Base-by-base conservation (phyloP, 805 yeast genomes). In the Candida maesae region DNA sequence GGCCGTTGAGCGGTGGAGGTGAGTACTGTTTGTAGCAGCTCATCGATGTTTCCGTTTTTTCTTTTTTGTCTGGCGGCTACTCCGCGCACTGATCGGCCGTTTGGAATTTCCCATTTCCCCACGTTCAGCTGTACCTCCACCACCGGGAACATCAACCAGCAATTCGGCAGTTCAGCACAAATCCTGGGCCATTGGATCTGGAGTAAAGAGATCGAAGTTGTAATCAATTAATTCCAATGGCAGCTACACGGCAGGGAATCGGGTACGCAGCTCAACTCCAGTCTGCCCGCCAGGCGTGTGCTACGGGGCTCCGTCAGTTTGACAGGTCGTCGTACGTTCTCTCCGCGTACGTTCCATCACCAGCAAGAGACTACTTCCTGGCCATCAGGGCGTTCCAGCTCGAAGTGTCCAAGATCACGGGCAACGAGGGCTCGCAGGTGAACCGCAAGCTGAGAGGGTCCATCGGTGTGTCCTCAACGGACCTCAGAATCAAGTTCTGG, bases 401-500 rank as follows among this genome's bases (percentile, higher is more conserved):
- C 28, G 91, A 84, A 51, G 66, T 81, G 28, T 70, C 76, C 50
- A 71, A 74, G 55, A 71, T 80, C 19, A 14, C 36, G 3, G 38
- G 44, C 3, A 39, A 20, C 8, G 33, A 41, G 11, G 33, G 35
- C 8, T 35, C 46, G 26, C 47, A 55, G 25, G 64, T 64, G 10
- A 63, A 73, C 27, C 67, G 75, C 1, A 56, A 24, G 35, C 34
- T 39, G 30, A 44, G 32, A 14, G 33, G 41, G 15, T 28, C 47
- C 5, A 42, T 53, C 17, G 63, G 63, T 5, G 28, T 56, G 5
- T 35, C 41, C 12, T 47, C 60, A 3, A 36, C 45, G 15, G 63
- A 58, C 60, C 25, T 84, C 55, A 79, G 84, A 52, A 76, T 84
- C 57, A 78, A 79, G 50, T 84, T 82, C 59, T 87, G 95, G 95